Evolutionary conservation across 768 basidiomycete species (phyloP).

Genomic region (Russula ochroleuca): DNA sequence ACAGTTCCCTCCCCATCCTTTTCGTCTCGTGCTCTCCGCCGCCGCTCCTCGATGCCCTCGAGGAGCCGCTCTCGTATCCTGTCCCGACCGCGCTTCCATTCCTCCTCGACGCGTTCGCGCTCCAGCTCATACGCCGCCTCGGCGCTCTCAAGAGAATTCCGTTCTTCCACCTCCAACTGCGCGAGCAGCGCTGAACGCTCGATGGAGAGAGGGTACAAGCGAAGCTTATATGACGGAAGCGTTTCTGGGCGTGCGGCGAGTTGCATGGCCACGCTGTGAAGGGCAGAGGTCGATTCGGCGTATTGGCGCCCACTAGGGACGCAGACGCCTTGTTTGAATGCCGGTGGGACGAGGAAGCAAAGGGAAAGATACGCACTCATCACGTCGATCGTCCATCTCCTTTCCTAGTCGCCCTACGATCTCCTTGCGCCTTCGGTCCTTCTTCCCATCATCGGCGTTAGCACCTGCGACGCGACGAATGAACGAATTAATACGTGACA

Average conservation of each 20-base stretch:
- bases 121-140: slow-evolving; percentile 76
- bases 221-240: slow-evolving; percentile 60
- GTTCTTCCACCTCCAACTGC: slow-evolving; percentile 62
- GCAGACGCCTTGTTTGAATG: slow-evolving; percentile 14
- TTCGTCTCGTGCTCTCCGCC: slow-evolving; percentile 76
- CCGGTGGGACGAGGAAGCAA: slow-evolving; percentile 10
- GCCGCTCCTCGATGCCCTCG: slow-evolving; percentile 80
- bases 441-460: slow-evolving; percentile 45
- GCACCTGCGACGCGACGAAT: slow-evolving; percentile 22
- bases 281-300: slow-evolving; percentile 55
- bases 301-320: slow-evolving; percentile 52
- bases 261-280: slow-evolving; percentile 56
- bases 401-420: slow-evolving; percentile 65
- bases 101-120: slow-evolving; percentile 73
- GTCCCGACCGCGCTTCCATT: slow-evolving; percentile 72
- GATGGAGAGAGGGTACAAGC: slow-evolving; percentile 66
- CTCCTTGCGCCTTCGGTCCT: slow-evolving; percentile 66
- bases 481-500: slow-evolving; percentile 4
- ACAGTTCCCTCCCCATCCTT: slow-evolving; percentile 84
- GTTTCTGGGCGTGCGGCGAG: slow-evolving; percentile 67
- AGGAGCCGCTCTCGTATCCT: slow-evolving; percentile 71
- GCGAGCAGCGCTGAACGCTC: slow-evolving; percentile 73
- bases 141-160: slow-evolving; percentile 59
- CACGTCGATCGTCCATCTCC: slow-evolving; percentile 68
- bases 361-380: slow-evolving; percentile 53